Conservation (phyloP, 2,329 filamentous ascomycete species). For the Fusarium euwallaceae region DNA sequence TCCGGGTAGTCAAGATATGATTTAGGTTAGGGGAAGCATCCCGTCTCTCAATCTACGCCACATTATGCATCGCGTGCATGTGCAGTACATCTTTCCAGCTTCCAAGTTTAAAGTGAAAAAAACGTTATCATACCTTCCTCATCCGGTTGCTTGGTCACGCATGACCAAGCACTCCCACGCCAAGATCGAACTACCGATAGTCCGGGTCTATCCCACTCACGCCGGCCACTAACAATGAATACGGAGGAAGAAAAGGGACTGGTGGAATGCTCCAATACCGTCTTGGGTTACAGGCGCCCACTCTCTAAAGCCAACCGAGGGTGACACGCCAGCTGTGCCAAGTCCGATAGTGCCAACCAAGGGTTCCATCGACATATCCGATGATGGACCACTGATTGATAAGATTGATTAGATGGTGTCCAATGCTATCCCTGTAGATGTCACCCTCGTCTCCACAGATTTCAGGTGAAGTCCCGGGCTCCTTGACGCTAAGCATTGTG, state of each 20-base stretch:
- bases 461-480: constrained; percentile 4
- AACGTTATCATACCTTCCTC: neutral
- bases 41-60: neutral
- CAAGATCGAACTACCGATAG: neutral
- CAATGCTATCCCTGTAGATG: neutral
- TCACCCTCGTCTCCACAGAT: neutral
- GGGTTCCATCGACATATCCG: neutral
- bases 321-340: neutral
- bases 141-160: neutral
- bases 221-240: neutral
- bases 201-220: neutral
- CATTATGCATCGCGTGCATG: neutral
- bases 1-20: neutral
- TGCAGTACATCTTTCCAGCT: neutral
- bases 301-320: neutral
- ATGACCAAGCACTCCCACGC: neutral
- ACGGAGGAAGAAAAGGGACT: neutral
- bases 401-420: constrained; percentile 6
- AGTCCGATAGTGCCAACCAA: neutral
- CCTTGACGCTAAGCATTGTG: constrained; percentile 5
- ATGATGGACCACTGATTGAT: neutral
- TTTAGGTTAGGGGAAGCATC: neutral
- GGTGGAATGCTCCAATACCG: neutral
- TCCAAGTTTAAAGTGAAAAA: neutral
- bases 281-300: neutral